Evolutionary conservation across 2,329 filamentous ascomycete genomes (phyloP), one percentile per base, ranked within the genome.

Genomic region (Huntiella bhutanensis): DNA sequence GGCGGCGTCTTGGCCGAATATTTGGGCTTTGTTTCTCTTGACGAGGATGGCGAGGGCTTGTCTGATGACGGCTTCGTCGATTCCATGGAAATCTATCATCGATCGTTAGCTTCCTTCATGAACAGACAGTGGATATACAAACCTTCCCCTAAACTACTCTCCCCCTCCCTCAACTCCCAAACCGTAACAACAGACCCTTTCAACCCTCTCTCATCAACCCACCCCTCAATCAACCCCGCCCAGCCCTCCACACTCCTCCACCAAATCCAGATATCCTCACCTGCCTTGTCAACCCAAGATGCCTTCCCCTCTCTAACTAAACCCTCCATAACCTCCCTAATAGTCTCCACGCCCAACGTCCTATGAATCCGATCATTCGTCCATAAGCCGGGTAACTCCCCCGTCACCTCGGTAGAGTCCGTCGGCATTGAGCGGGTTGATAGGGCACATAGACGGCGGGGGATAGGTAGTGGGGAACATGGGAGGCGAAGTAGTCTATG

Each of bases 241-340:
- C 91, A 98, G 64, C 96, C 88, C 58, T 92, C 84, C 0, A 82
- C 80, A 55, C 75, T 81, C 52, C 75, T 73, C 88, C 88, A 96
- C 64, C 78, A 93, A 2, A 95, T 65, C 70, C 79, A 88, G 13
- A 37, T 75, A 69, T 36, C 68, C 62, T 8, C 63, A 53, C 16
- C 34, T 5, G 4, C 34, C 37, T 39, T 67, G 62, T 11, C 63
- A 6, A 32, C 39, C 17, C 39, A 85, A 63, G 95, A 82, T 3
- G 70, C 75, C 19, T 73, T 59, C 0, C 73, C 73, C 44, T 78
- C 69, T 52, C 62, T 65, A 51, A 65, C 63, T 69, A 82, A 72
- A 50, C 68, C 70, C 35, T 73, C 70, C 33, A 81, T 52, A 2
- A 81, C 62, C 55, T 76, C 71, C 49, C 67, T 65, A 16, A 71